Percentiles rank a stretch among this genome's conserved stretches.
Evolutionary conservation across 208 protist genomes (phyloP).

Genomic region (Leishmania lainsoni): DNA sequence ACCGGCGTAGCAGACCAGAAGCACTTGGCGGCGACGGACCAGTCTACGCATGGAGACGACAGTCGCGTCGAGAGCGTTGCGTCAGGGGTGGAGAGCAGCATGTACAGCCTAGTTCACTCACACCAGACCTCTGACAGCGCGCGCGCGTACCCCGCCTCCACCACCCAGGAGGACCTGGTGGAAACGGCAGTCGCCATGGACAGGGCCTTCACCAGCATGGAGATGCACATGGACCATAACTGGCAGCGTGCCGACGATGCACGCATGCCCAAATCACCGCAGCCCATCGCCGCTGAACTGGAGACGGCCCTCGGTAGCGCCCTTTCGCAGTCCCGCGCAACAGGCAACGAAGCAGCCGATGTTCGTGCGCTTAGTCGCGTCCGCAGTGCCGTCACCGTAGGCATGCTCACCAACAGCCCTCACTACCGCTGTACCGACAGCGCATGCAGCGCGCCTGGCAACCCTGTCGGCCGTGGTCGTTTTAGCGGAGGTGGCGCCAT

Average conservation of each 20-base stretch:
- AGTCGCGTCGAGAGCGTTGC: conserved; percentile 5
- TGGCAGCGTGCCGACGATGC: conserved; percentile 13
- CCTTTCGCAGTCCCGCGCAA: neutral
- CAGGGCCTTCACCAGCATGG: conserved; percentile 31
- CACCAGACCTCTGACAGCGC: neutral
- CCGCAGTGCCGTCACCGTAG: neutral
- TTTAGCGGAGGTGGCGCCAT: neutral
- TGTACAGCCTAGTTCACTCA: conserved; percentile 31
- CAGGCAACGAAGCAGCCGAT: neutral
- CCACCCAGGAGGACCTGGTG: neutral
- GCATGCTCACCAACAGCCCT: neutral
- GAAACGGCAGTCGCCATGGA: conserved; percentile 7
- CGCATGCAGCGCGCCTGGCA: neutral
- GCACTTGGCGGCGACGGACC: neutral
- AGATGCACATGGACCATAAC: conserved; percentile 18
- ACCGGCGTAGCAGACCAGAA: neutral
- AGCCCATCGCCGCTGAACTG: conserved; percentile 3
- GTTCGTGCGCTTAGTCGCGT: neutral
- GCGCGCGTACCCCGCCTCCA: neutral
- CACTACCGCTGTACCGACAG: neutral
- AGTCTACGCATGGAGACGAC: neutral
- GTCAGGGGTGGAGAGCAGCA: conserved; percentile 13
- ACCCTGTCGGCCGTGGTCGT: neutral
- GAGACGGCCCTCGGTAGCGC: neutral
- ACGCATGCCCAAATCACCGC: conserved; percentile 18